Conservation (phyloP, 306 rosid species). For the Quercus parvula region DNA sequence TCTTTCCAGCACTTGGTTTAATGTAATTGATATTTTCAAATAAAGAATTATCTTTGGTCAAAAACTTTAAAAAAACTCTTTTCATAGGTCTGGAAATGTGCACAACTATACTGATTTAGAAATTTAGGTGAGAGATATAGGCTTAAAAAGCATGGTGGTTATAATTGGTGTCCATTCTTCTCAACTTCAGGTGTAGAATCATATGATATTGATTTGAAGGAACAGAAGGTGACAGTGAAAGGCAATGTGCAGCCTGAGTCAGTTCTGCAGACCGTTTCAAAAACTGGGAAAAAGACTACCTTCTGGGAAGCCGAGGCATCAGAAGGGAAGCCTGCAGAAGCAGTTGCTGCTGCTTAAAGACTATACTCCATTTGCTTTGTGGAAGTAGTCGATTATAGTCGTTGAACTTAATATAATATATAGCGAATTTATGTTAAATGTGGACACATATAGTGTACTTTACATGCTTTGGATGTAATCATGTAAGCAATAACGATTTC, state of each 20-base stretch:
- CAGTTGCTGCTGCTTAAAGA: constrained; percentile 46
- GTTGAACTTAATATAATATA: constrained; percentile 7
- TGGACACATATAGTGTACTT: constrained; percentile 20
- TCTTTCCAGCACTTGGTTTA: background rate
- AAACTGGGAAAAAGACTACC: constrained; percentile 86
- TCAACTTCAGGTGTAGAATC: constrained; percentile 75
- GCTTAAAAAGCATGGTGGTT: background rate
- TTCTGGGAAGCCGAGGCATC: constrained; percentile 41
- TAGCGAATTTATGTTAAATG: background rate
- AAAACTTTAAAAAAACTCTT: background rate
- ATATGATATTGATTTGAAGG: constrained; percentile 77
- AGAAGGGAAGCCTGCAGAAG: constrained; percentile 42
- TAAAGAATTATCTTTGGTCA: background rate
- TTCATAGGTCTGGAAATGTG: background rate
- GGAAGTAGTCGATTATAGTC: constrained; percentile 10
- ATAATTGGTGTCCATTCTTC: background rate
- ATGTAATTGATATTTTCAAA: background rate
- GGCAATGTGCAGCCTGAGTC: constrained; percentile 63
- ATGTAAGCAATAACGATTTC: constrained; percentile 18
- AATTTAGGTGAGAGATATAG: background rate
- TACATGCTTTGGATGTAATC: background rate
- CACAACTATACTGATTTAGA: background rate
- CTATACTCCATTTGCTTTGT: constrained; percentile 6
- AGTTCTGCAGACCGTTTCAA: constrained; percentile 74
- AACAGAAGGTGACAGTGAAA: constrained; percentile 92